Evolutionary conservation across 352 stramenopile genomes (phyloP).

Genomic region (Pythium phragmitis): DNA sequence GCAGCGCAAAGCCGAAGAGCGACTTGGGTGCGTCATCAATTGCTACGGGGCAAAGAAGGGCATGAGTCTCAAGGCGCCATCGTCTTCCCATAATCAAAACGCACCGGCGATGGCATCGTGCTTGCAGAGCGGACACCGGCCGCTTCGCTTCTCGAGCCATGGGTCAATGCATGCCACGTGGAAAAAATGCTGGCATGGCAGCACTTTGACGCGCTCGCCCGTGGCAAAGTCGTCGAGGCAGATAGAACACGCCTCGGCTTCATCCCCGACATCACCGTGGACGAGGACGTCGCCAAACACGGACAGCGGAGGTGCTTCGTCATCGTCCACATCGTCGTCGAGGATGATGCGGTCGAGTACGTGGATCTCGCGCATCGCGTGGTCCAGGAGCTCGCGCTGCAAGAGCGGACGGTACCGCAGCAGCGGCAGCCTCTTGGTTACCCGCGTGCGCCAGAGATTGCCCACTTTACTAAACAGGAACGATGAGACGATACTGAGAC

Average conservation of each 20-base stretch:
- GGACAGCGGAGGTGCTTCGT: neutral
- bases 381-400: constrained; percentile 25
- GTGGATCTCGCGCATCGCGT: constrained; percentile 16
- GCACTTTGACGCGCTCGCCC: constrained; percentile 36
- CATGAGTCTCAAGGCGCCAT: neutral
- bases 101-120: constrained; percentile 73
- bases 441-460: constrained; percentile 40
- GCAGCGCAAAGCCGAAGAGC: constrained; percentile 62
- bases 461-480: constrained; percentile 63
- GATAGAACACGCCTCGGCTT: constrained; percentile 63
- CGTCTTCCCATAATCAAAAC: neutral
- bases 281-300: neutral
- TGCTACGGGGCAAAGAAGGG: constrained; percentile 6
- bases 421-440: constrained; percentile 45
- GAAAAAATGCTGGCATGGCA: constrained; percentile 86
- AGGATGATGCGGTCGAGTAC: constrained; percentile 26
- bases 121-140: constrained; percentile 82
- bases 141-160: constrained; percentile 79
- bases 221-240: constrained; percentile 74
- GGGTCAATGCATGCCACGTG: constrained; percentile 85
- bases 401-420: constrained; percentile 32
- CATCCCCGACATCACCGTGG: neutral
- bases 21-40: constrained; percentile 52
- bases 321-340: constrained; percentile 26
- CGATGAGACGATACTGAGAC: constrained; percentile 66